Conservation (phyloP, 2,329 filamentous ascomycete species). For the Fusarium oxysporum region DNA sequence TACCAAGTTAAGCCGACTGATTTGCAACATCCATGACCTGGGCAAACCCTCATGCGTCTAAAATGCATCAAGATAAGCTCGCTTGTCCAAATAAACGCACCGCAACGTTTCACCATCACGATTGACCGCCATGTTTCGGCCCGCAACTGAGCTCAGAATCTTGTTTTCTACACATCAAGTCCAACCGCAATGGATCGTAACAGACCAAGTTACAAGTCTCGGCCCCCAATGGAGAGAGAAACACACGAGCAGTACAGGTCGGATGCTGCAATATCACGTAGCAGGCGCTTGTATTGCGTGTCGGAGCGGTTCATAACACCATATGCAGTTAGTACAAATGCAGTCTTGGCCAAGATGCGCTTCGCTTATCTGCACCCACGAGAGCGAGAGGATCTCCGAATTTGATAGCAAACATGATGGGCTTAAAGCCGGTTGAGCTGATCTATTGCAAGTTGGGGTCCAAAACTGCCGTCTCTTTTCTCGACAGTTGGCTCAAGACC, state of each 20-base stretch:
- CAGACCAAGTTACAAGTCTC: background rate
- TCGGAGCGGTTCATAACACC: constrained; percentile 17
- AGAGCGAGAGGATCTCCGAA: background rate
- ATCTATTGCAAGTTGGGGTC: background rate
- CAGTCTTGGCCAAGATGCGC: background rate
- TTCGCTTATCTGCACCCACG: constrained; percentile 16
- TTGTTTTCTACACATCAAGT: constrained; percentile 4
- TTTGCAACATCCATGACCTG: background rate
- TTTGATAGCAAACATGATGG: background rate
- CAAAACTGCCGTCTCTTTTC: background rate
- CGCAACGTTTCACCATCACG: background rate
- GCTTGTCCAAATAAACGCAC: background rate
- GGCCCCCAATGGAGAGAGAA: constrained; percentile 11
- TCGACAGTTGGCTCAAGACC: background rate
- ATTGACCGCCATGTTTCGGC: background rate
- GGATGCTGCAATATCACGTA: background rate
- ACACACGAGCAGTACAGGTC: background rate
- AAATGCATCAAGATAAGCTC: background rate
- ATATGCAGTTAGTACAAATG: constrained; percentile 13
- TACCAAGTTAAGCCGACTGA: background rate
- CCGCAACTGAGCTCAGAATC: background rate
- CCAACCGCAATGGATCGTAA: background rate
- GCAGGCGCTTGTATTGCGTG: background rate
- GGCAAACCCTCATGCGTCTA: background rate
- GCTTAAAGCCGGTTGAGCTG: background rate